Percentiles rank a stretch among this genome's conserved stretches.
phyloP scores from a whole-genome alignment of 441 rosid genomes.

The Francoa sonchifolia region DNA sequence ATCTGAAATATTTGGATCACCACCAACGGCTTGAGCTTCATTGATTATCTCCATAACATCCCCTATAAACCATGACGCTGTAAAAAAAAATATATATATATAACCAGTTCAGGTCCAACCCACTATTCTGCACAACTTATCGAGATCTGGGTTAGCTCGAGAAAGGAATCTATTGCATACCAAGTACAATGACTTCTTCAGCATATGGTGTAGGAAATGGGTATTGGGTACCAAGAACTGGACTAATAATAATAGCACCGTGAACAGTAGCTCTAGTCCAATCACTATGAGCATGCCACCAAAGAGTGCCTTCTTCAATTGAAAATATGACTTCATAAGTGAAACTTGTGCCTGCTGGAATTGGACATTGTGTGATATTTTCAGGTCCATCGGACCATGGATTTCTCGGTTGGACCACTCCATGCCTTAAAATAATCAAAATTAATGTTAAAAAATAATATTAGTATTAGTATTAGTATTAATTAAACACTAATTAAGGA shows the following conservation, averaged over 20 bases:
- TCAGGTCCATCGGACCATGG: conserved; percentile 11
- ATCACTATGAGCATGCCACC: conserved; percentile 13
- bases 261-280: conserved; percentile 11
- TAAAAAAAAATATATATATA: neutral
- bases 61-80: conserved; percentile 4
- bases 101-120: too few relatives aligned
- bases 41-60: conserved; percentile 3
- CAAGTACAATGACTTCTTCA: conserved; percentile 1
- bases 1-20: neutral
- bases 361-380: conserved; percentile 7
- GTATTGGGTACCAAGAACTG: neutral
- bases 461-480: too few relatives aligned
- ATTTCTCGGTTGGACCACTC: conserved; percentile 6
- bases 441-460: too few relatives aligned
- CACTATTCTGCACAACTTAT: too few relatives aligned
- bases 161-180: neutral
- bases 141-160: too few relatives aligned
- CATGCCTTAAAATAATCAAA: conserved; percentile 3
- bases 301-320: conserved; percentile 5
- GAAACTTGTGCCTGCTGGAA: neutral
- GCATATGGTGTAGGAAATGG: conserved; percentile 4
- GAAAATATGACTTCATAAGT: neutral
- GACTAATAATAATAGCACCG: conserved; percentile 6
- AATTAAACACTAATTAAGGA: too few relatives aligned
- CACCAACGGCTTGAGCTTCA: neutral